These are phyloP conservation scores for Sutorius australiensis DNA, from an alignment of 768 basidiomycete species.

Conservation along the genomic window DNA sequence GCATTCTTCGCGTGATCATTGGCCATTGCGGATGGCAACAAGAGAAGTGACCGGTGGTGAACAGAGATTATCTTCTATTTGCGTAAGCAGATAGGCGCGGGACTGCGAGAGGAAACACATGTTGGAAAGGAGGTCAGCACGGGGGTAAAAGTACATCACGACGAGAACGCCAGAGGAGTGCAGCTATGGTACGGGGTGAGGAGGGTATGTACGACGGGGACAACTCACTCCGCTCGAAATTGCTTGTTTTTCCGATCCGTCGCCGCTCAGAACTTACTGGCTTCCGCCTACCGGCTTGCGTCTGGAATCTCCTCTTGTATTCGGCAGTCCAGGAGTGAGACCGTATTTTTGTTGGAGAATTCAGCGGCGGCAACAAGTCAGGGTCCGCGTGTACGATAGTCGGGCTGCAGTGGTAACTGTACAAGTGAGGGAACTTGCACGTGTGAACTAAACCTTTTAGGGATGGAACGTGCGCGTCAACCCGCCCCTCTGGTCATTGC, in stretches of 20 bases:
- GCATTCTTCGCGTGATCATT: constrained; percentile 35
- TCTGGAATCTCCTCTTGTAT: constrained; percentile 9
- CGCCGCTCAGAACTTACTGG: constrained; percentile 34
- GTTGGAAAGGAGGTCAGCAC: constrained; percentile 11
- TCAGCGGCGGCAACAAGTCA: constrained; percentile 5
- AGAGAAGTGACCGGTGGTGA: constrained; percentile 25
- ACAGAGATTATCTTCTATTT: constrained; percentile 26
- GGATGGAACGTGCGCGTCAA: constrained; percentile 25
- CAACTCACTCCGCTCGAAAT: constrained; percentile 38
- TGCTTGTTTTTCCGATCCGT: constrained; percentile 35
- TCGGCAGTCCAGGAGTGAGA: constrained; percentile 4
- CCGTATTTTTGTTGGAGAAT: constrained; percentile 10
- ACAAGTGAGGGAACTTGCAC: constrained; percentile 27
- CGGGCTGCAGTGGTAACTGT: constrained; percentile 26
- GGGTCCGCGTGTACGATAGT: constrained; percentile 6
- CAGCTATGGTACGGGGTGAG: neutral
- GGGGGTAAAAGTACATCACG: neutral
- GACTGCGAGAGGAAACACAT: constrained; percentile 18
- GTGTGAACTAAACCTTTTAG: constrained; percentile 33
- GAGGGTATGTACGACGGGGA: neutral
- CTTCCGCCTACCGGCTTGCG: constrained; percentile 14
- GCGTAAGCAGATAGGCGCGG: constrained; percentile 32
- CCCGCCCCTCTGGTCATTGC: constrained; percentile 9
- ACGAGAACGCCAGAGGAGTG: constrained; percentile 3
- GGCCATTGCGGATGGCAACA: constrained; percentile 24